These are phyloP conservation scores for Sporobolomyces roseus DNA, from an alignment of 768 basidiomycete species.

Conservation along the genomic window DNA sequence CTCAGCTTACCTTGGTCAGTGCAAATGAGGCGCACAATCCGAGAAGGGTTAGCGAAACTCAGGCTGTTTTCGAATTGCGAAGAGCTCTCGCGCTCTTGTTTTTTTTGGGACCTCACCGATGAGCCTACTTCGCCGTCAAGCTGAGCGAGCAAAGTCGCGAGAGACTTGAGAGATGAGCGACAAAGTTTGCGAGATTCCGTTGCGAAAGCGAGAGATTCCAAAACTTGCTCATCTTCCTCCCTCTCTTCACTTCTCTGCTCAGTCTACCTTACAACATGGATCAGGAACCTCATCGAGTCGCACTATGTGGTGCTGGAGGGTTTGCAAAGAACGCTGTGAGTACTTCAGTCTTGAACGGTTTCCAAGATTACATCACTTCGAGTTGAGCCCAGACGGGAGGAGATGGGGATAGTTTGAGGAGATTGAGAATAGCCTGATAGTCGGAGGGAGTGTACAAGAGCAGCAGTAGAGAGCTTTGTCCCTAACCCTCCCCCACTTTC, in stretches of 20 bases:
- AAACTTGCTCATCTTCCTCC: not conserved
- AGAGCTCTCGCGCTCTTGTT: too few relatives aligned
- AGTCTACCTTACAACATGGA: not conserved
- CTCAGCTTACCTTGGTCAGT: too few relatives aligned
- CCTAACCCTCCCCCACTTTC: not conserved
- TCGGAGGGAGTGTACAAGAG: too few relatives aligned
- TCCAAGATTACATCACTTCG: not conserved
- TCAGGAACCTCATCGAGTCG: not conserved
- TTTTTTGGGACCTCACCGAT: too few relatives aligned
- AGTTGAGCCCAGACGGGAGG: not conserved
- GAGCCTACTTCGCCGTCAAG: too few relatives aligned
- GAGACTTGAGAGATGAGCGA: too few relatives aligned
- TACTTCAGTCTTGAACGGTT: not conserved
- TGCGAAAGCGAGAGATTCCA: not conserved
- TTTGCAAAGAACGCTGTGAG: slow-evolving; percentile 12
- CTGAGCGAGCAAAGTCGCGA: too few relatives aligned
- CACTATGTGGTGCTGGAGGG: slow-evolving; percentile 6
- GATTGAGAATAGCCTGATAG: not conserved
- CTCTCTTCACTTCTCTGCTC: not conserved
- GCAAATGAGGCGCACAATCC: too few relatives aligned
- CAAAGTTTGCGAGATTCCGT: too few relatives aligned
- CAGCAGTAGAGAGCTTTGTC: not conserved
- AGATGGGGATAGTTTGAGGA: not conserved
- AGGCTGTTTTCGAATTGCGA: too few relatives aligned
- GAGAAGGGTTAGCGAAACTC: too few relatives aligned